These are phyloP conservation scores for Podaxis sp. DNA, from an alignment of 768 basidiomycete genomes.

Conservation along the genomic window DNA sequence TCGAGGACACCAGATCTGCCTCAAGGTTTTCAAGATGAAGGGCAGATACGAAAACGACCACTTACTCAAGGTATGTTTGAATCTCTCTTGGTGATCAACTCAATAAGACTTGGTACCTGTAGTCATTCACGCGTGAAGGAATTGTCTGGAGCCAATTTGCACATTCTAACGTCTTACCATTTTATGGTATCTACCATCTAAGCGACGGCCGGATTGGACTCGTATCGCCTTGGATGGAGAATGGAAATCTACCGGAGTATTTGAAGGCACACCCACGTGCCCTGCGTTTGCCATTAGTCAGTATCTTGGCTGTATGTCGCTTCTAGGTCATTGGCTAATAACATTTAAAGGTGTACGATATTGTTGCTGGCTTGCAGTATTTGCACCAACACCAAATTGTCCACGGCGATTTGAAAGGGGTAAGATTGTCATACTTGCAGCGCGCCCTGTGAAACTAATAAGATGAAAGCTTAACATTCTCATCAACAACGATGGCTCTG, in stretches of 20 bases:
- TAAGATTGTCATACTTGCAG: not conserved
- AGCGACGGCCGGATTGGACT: constrained; percentile 4
- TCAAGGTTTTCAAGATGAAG: constrained; percentile 26
- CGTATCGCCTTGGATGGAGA: constrained; percentile 19
- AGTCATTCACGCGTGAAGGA: constrained; percentile 14
- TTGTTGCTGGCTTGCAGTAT: constrained; percentile 18
- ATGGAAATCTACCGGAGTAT: constrained; percentile 13
- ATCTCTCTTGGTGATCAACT: not conserved
- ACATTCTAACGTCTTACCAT: constrained; percentile 14
- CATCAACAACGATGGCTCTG: constrained; percentile 17
- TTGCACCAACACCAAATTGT: constrained; percentile 18
- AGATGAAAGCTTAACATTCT: constrained; percentile 20
- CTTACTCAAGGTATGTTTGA: constrained; percentile 21
- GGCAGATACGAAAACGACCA: constrained; percentile 18
- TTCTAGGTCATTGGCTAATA: not conserved
- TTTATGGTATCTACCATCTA: constrained; percentile 14
- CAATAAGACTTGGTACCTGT: not conserved
- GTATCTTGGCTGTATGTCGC: not conserved
- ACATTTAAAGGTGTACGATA: constrained; percentile 9
- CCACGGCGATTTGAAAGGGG: constrained; percentile 23
- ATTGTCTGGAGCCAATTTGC: constrained; percentile 15
- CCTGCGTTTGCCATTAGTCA: not conserved
- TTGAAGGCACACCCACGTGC: not conserved
- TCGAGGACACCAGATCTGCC: constrained; percentile 21
- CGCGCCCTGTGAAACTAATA: not conserved